These are phyloP conservation scores for Tylopilus felleus DNA, from an alignment of 768 basidiomycete genomes.

Conservation along the genomic window DNA sequence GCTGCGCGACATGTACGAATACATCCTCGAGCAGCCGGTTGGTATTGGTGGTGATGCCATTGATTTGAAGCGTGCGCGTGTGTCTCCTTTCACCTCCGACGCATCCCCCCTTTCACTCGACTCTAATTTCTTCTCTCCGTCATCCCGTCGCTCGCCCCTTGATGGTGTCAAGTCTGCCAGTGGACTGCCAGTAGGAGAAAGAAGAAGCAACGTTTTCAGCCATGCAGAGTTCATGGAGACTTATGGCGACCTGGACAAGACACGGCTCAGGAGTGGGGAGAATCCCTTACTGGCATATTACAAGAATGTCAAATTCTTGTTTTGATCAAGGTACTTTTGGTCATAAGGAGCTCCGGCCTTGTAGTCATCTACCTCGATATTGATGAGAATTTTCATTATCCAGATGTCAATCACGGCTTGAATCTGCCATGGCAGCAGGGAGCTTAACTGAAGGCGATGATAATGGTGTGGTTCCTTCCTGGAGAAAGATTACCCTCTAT, in stretches of 20 bases:
- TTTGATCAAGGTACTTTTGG: constrained; percentile 40
- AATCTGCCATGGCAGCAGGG: not conserved
- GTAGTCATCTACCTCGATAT: not conserved
- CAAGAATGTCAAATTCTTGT: constrained; percentile 90
- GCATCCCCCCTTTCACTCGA: constrained; percentile 52
- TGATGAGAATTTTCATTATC: not conserved
- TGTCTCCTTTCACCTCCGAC: constrained; percentile 51
- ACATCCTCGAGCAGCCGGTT: constrained; percentile 62
- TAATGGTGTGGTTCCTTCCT: not conserved
- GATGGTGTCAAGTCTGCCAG: constrained; percentile 74
- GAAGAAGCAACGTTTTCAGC: constrained; percentile 78
- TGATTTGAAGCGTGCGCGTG: constrained; percentile 34
- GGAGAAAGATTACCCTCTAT: not conserved
- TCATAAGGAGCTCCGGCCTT: not conserved
- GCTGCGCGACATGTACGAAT: constrained; percentile 88
- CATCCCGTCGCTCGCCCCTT: constrained; percentile 51
- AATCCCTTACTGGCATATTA: constrained; percentile 90
- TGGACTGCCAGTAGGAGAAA: constrained; percentile 76
- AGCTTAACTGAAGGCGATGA: not conserved
- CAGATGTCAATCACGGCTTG: not conserved
- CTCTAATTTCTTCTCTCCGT: constrained; percentile 65
- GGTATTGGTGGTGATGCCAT: constrained; percentile 20
- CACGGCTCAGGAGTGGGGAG: constrained; percentile 74
- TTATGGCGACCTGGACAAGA: constrained; percentile 73
- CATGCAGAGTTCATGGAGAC: constrained; percentile 88